These are phyloP conservation scores for Kodamaea anthophila DNA, from an alignment of 1,139 yeast species.

Conservation along the genomic window DNA sequence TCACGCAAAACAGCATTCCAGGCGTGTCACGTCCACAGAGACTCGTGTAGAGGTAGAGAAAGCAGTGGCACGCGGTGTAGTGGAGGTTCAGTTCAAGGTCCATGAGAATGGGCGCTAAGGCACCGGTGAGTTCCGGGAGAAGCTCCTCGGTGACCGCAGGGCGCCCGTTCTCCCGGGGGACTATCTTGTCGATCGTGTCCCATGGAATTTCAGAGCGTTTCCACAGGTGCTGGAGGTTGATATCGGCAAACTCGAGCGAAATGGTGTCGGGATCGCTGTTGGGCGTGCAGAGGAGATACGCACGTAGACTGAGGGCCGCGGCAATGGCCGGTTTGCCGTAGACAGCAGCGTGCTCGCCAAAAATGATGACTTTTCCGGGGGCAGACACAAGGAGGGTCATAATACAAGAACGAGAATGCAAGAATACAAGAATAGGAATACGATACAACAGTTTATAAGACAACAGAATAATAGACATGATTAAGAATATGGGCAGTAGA, in stretches of 20 bases:
- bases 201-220: slow-evolving; percentile 54
- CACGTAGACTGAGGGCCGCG: slow-evolving; percentile 76
- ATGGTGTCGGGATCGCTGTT: slow-evolving; percentile 34
- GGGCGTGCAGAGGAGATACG: slow-evolving; percentile 63
- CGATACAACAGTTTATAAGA: too few relatives aligned
- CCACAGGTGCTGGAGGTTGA: slow-evolving; percentile 63
- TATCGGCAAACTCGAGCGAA: slow-evolving; percentile 78
- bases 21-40: slow-evolving; percentile 44
- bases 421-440: too few relatives aligned
- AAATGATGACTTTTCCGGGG: slow-evolving; percentile 93
- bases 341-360: slow-evolving; percentile 97
- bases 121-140: slow-evolving; percentile 52
- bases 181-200: slow-evolving; percentile 29
- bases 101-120: slow-evolving; percentile 38
- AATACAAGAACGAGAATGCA: too few relatives aligned
- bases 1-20: slow-evolving; percentile 57
- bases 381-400: slow-evolving; percentile 78
- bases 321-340: slow-evolving; percentile 90
- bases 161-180: slow-evolving; percentile 17
- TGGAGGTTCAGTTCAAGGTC: slow-evolving; percentile 52
- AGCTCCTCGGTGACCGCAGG: slow-evolving; percentile 51
- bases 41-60: slow-evolving; percentile 66
- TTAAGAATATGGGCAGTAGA: too few relatives aligned
- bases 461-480: too few relatives aligned
- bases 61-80: slow-evolving; percentile 79